A percentile compares a stretch with the other conserved stretches of the same genome.
These are phyloP conservation scores for Zymoseptoria passerinii DNA, from an alignment of 2,329 filamentous ascomycete genomes.

Conservation along the genomic window DNA sequence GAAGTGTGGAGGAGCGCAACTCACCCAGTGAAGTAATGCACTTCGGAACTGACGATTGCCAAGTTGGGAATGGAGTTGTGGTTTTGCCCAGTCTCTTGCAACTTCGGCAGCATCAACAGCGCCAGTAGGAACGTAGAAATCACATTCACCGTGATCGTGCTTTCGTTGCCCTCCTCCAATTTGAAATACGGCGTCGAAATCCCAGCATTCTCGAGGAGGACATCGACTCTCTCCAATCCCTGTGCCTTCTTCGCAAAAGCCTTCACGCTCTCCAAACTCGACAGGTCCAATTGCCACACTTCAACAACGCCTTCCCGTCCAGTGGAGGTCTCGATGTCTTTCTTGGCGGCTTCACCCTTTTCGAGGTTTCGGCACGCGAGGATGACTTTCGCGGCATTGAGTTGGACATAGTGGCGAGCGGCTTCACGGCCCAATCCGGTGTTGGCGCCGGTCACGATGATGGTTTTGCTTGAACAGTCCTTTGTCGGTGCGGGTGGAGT, in stretches of 20 bases:
- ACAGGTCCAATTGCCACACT: slow-evolving; percentile 41
- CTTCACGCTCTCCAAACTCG: slow-evolving; percentile 32
- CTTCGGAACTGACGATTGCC: slow-evolving; percentile 36
- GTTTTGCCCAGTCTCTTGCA: slow-evolving; percentile 35
- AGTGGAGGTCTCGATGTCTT: slow-evolving; percentile 32
- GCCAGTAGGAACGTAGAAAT: slow-evolving; percentile 46
- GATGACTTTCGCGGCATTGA: slow-evolving; percentile 37
- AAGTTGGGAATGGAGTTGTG: slow-evolving; percentile 29
- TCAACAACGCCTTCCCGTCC: slow-evolving; percentile 30
- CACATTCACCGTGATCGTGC: slow-evolving; percentile 45
- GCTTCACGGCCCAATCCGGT: slow-evolving; percentile 42
- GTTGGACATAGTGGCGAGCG: slow-evolving; percentile 34
- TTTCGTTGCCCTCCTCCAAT: slow-evolving; percentile 39
- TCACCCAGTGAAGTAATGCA: slow-evolving; percentile 34
- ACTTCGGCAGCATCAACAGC: slow-evolving; percentile 43
- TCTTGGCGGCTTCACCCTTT: slow-evolving; percentile 39
- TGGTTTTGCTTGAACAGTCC: slow-evolving; percentile 23
- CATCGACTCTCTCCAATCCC: slow-evolving; percentile 29
- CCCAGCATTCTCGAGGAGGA: slow-evolving; percentile 34
- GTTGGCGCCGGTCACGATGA: slow-evolving; percentile 44
- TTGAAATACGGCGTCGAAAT: slow-evolving; percentile 32
- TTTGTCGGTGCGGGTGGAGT: slow-evolving; percentile 28
- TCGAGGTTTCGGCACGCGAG: slow-evolving; percentile 36
- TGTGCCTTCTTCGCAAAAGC: slow-evolving; percentile 29
- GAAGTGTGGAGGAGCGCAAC: not conserved